phyloP scores from a whole-genome alignment of 2,329 filamentous ascomycete species.

The Microdochium trichocladiopsis region DNA sequence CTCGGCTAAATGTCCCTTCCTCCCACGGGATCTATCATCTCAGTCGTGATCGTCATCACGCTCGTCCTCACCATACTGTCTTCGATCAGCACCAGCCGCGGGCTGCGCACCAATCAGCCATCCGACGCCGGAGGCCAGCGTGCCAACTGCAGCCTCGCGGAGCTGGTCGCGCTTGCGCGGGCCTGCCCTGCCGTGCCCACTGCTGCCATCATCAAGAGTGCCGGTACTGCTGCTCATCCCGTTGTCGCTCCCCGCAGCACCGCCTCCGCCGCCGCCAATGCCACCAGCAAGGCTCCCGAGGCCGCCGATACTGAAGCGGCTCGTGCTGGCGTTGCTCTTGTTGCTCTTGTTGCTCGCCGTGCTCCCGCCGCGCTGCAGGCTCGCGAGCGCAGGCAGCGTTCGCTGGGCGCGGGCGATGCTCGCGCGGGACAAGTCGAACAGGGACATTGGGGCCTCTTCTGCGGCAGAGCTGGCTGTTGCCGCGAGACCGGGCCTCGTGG shows the following conservation, averaged over 20 bases:
- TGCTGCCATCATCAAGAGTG: slow-evolving; percentile 11
- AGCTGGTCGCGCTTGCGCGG: slow-evolving; percentile 67
- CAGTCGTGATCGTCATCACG: not conserved
- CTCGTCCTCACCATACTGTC: not conserved
- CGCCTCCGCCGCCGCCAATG: not conserved
- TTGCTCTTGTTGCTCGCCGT: slow-evolving; percentile 26
- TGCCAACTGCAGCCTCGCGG: slow-evolving; percentile 59
- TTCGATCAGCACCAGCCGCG: slow-evolving; percentile 14
- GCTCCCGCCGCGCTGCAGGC: slow-evolving; percentile 33
- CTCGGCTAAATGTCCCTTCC: not conserved
- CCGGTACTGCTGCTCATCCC: slow-evolving; percentile 14
- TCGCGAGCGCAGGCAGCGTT: slow-evolving; percentile 50
- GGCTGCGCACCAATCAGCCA: slow-evolving; percentile 58
- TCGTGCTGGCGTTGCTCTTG: not conserved
- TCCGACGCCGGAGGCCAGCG: slow-evolving; percentile 58
- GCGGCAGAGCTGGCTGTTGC: slow-evolving; percentile 40
- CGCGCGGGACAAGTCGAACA: slow-evolving; percentile 57
- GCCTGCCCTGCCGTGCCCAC: slow-evolving; percentile 22
- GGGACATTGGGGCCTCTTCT: slow-evolving; percentile 53
- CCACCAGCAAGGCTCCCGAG: slow-evolving; percentile 33
- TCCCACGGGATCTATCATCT: not conserved
- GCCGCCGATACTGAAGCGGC: slow-evolving; percentile 19
- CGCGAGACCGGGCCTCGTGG: slow-evolving; percentile 14
- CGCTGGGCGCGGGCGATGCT: slow-evolving; percentile 51
- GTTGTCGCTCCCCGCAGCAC: slow-evolving; percentile 7